Conservation (phyloP, 768 basidiomycete genomes). For the Boletus pseudopeckii region DNA sequence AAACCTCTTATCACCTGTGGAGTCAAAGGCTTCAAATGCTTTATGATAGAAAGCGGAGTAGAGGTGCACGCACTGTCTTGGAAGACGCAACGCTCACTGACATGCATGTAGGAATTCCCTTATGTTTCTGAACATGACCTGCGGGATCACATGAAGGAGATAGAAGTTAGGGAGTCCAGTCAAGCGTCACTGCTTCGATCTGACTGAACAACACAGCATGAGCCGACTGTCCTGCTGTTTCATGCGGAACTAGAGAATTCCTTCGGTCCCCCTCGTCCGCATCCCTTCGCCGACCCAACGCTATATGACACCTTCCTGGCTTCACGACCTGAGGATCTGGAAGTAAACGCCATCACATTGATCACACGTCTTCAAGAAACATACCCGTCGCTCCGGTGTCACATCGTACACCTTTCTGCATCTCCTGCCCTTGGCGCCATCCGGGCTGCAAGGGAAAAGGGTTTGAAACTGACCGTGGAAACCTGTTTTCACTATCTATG, state of each 20-base stretch:
- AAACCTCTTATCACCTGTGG: slow-evolving; percentile 73
- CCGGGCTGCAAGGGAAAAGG: slow-evolving; percentile 59
- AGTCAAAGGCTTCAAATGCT: slow-evolving; percentile 96
- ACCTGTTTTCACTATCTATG: slow-evolving; percentile 98
- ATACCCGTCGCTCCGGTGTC: slow-evolving; percentile 72
- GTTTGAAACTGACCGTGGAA: slow-evolving; percentile 81
- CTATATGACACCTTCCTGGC: slow-evolving; percentile 78
- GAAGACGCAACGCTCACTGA: slow-evolving; percentile 2
- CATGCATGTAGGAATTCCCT: slow-evolving; percentile 79
- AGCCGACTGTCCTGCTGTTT: slow-evolving; percentile 74
- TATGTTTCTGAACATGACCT: slow-evolving; percentile 74
- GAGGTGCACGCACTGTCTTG: slow-evolving; percentile 49
- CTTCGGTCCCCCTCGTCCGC: slow-evolving; percentile 10
- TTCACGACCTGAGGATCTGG: slow-evolving; percentile 79
- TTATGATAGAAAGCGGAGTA: slow-evolving; percentile 93
- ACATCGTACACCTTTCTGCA: slow-evolving; percentile 95
- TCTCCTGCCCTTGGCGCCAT: slow-evolving; percentile 76
- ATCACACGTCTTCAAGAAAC: slow-evolving; percentile 61
- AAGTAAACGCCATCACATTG: slow-evolving; percentile 76
- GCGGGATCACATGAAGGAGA: slow-evolving; percentile 60
- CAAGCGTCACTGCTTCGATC: slow-evolving; percentile 2
- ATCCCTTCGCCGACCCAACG: slow-evolving; percentile 40
- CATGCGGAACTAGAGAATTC: slow-evolving; percentile 80
- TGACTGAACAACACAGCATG: slow-evolving; percentile 43
- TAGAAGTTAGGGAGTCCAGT: slow-evolving; percentile 50